Percentiles rank a stretch among this genome's conserved stretches.
Conservation (phyloP, 371 early-diverging fungal genomes). For the Mucor racemosus region DNA sequence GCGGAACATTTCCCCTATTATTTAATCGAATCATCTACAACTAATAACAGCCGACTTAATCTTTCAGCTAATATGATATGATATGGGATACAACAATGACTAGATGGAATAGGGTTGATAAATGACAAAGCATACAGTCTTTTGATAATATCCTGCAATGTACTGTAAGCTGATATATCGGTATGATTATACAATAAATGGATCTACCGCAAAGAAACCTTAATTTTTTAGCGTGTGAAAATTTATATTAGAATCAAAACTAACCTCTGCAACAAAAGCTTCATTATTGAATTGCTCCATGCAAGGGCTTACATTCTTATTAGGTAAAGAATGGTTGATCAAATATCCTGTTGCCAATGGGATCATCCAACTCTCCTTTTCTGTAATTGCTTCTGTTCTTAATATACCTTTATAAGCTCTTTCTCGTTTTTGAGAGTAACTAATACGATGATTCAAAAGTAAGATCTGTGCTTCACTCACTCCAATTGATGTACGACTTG, state of each 20-base stretch:
- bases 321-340: conserved; percentile 34
- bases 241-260: background rate
- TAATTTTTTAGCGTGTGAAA: background rate
- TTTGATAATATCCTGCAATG: conserved; percentile 44
- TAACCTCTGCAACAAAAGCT: conserved; percentile 41
- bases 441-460: conserved; percentile 48
- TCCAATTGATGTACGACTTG: background rate
- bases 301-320: conserved; percentile 33
- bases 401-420: conserved; percentile 27
- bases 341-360: conserved; percentile 54
- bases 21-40: conserved; percentile 15
- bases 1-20: background rate
- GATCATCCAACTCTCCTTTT: conserved; percentile 36
- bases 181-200: conserved; percentile 28
- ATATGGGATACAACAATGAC: conserved; percentile 40
- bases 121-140: conserved; percentile 48
- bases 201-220: conserved; percentile 8
- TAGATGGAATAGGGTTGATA: conserved; percentile 40
- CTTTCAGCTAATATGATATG: conserved; percentile 46
- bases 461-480: conserved; percentile 38
- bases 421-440: conserved; percentile 38
- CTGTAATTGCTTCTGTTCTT: conserved; percentile 15
- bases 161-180: conserved; percentile 19
- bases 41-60: conserved; percentile 30
- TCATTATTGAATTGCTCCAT: conserved; percentile 34